These are phyloP conservation scores for Talaromyces ruber DNA, from an alignment of 495 filamentous ascomycete species.

Conservation along the genomic window DNA sequence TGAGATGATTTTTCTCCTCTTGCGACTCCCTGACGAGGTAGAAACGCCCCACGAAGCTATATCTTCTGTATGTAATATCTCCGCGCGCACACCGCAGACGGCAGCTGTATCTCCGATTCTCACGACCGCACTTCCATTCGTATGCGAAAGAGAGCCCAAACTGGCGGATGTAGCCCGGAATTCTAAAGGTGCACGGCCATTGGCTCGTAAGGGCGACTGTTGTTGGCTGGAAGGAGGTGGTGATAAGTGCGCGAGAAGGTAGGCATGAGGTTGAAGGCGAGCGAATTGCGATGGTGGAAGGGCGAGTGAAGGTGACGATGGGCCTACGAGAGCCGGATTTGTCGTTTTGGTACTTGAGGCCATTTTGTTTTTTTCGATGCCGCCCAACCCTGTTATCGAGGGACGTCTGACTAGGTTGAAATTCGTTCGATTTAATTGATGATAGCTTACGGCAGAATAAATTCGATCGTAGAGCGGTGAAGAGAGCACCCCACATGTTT, in stretches of 20 bases:
- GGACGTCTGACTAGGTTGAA: neutral
- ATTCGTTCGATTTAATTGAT: neutral
- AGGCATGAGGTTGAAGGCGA: slow-evolving; percentile 79
- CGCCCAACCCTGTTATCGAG: neutral
- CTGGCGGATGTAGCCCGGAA: slow-evolving; percentile 65
- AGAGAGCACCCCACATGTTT: neutral
- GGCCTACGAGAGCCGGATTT: neutral
- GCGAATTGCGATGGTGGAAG: slow-evolving; percentile 79
- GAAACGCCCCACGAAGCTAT: slow-evolving; percentile 56
- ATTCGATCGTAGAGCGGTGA: slow-evolving; percentile 14
- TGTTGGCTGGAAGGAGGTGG: slow-evolving; percentile 38
- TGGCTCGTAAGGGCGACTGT: slow-evolving; percentile 59
- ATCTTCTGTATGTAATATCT: slow-evolving; percentile 64
- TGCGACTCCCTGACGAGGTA: slow-evolving; percentile 14
- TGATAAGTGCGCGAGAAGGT: slow-evolving; percentile 79
- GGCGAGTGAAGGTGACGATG: slow-evolving; percentile 41
- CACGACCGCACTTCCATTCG: slow-evolving; percentile 81
- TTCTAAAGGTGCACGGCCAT: slow-evolving; percentile 62
- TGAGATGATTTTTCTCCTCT: slow-evolving; percentile 9
- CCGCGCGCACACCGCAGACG: slow-evolving; percentile 82
- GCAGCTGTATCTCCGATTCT: slow-evolving; percentile 82
- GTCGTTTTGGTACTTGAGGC: slow-evolving; percentile 10
- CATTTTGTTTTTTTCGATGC: slow-evolving; percentile 9
- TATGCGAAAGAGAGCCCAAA: slow-evolving; percentile 73
- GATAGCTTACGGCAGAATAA: slow-evolving; percentile 22